Conservation (phyloP, 2,329 filamentous ascomycete genomes). For the Ceratocystiopsis minuta region DNA sequence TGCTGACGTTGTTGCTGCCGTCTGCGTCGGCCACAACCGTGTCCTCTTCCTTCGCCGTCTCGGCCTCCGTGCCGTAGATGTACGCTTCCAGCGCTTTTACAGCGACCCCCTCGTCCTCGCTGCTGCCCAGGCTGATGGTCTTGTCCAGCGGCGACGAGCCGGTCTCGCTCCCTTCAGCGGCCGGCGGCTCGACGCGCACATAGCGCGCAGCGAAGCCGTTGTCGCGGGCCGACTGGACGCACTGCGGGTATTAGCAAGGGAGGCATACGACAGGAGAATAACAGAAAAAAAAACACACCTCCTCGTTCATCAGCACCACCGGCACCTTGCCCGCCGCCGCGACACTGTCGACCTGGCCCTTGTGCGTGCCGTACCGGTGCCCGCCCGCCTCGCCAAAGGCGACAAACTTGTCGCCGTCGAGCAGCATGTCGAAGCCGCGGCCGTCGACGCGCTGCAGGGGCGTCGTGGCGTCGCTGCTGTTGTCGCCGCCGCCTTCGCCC, state of each 20-base stretch:
- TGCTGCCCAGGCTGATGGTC: conserved; percentile 23
- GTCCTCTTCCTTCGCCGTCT: not conserved
- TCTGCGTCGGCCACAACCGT: not conserved
- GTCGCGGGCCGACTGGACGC: conserved; percentile 37
- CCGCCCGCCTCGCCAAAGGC: conserved; percentile 34
- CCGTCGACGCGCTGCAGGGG: conserved; percentile 36
- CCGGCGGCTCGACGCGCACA: conserved; percentile 31
- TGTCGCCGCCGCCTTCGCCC: not conserved
- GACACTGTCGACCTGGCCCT: conserved; percentile 31
- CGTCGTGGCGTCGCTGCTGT: not conserved
- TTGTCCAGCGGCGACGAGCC: conserved; percentile 23
- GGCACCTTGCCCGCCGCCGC: conserved; percentile 40
- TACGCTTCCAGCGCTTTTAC: conserved; percentile 27
- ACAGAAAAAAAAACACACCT: conserved; percentile 22
- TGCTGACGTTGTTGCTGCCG: too few relatives aligned
- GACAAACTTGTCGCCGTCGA: conserved; percentile 40
- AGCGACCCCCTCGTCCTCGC: conserved; percentile 33
- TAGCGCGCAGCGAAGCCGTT: conserved; percentile 37
- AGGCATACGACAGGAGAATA: not conserved
- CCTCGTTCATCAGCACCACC: conserved; percentile 31
- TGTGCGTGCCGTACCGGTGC: conserved; percentile 37
- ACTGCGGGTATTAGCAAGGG: conserved; percentile 18
- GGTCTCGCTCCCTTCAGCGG: conserved; percentile 9
- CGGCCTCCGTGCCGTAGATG: conserved; percentile 20
- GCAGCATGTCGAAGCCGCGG: conserved; percentile 36